Evolutionary conservation across 441 rosid species (phyloP), one percentile per base, ranked within the genome.

Genomic region (Syzygium syzygioides): DNA sequence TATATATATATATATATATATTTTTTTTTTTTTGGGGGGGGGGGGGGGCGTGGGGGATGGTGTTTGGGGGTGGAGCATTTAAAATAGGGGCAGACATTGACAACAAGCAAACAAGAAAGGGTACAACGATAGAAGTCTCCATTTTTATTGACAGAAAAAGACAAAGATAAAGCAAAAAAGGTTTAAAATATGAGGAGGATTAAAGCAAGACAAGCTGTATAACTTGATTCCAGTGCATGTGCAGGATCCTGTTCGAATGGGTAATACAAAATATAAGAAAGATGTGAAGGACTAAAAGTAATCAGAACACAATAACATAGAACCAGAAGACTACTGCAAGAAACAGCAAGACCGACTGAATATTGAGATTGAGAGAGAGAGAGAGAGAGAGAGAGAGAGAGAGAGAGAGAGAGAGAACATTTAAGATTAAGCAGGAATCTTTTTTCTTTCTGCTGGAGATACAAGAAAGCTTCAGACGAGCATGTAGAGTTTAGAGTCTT

Each of bases 31-130:
- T 13, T 28, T 60, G 71, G 14, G 20, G 37, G 37, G 1, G 76
- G 23, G 12, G 20, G 0, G 76, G 76, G 41, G 23, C n/a, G 41
- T 30, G 76, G 37, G 12, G 5, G 0, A 41, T 23, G 76, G 23
- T 62, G 76, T 30, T 64, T 30, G 41, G 41, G 37, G 41, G 8
- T 64, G 83, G 15, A 76, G 18, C 83, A 76, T 76, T 76, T 76
- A 76, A 41, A 76, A 76, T 76, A 76, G 52, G 34, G 83, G 52
- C 52, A 23, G 83, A 76, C 45, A 76, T 76, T 18, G 41, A 76
- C 14, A 41, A 37, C 17, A 41, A 23, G 52, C 52, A 76, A 76
- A 12, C 41, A 76, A 76, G 52, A 41, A 76, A 76, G 52, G 52
- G 83, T 23, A 6, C 15, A 76, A 41, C 52, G 41, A 41, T 12